phyloP scores from a whole-genome alignment of 768 basidiomycete species.

The Tricholoma bakamatsutake region DNA sequence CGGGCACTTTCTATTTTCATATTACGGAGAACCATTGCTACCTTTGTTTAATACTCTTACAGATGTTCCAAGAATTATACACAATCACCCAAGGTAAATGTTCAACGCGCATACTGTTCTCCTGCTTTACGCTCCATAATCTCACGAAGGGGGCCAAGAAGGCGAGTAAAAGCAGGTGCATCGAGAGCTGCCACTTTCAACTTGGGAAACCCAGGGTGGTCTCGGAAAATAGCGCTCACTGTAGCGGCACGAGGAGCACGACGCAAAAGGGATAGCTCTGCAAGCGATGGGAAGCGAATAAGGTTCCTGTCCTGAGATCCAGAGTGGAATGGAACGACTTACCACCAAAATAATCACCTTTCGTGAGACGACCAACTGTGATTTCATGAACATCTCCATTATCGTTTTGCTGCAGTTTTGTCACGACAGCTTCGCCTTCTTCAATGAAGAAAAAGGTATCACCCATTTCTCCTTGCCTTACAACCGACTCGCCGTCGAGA shows the following conservation, averaged over 20 bases:
- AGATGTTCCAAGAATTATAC: neutral
- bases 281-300: neutral
- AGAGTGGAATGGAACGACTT: constrained; percentile 18
- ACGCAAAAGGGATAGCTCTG: constrained; percentile 89
- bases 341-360: constrained; percentile 99
- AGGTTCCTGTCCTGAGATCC: neutral
- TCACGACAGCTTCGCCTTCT: constrained; percentile 85
- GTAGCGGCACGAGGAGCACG: constrained; percentile 93
- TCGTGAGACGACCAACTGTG: constrained; percentile 67
- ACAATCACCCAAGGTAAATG: neutral
- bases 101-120: constrained; percentile 25
- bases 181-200: constrained; percentile 93
- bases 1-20: no score
- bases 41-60: neutral
- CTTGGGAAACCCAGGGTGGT: constrained; percentile 45
- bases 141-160: constrained; percentile 88
- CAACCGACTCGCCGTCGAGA: constrained; percentile 80
- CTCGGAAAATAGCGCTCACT: constrained; percentile 69
- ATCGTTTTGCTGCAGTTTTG: constrained; percentile 61
- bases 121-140: constrained; percentile 91
- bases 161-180: constrained; percentile 87
- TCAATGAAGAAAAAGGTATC: constrained; percentile 98
- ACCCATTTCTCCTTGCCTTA: constrained; percentile 90
- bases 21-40: neutral
- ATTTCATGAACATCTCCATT: constrained; percentile 58